A percentile compares a stretch with the other conserved stretches of the same genome.
Conservation (phyloP, 2,329 filamentous ascomycete genomes). For the Capronia coronata region DNA sequence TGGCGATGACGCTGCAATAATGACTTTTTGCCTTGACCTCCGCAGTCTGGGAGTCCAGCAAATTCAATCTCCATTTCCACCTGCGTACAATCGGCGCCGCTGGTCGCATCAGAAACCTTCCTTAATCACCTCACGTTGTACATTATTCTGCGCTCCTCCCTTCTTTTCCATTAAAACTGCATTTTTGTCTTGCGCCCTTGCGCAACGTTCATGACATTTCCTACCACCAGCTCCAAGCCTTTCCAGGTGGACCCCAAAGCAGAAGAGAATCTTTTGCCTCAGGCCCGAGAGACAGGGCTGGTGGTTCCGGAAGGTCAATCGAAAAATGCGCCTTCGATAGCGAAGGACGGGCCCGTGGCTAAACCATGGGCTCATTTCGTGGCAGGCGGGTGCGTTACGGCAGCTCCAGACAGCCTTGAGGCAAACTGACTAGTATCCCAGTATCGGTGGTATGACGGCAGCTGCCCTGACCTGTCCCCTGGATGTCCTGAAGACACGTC, state of each 20-base stretch:
- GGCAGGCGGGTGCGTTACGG: conserved; percentile 67
- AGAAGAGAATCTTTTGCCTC: conserved; percentile 22
- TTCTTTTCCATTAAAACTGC: not conserved
- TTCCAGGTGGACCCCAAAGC: conserved; percentile 24
- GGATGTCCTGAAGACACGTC: conserved; percentile 84
- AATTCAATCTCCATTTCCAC: not conserved
- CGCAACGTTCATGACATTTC: conserved; percentile 27
- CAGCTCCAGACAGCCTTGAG: not conserved
- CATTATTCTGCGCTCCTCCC: not conserved
- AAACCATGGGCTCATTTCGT: conserved; percentile 91
- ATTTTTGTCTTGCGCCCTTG: not conserved
- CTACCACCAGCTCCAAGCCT: conserved; percentile 21
- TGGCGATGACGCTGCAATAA: not conserved
- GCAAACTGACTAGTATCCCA: conserved; percentile 36
- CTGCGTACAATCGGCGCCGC: not conserved
- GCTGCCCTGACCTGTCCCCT: conserved; percentile 90
- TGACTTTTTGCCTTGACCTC: not conserved
- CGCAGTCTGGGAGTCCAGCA: not conserved
- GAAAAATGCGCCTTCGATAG: conserved; percentile 25
- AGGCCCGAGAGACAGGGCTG: conserved; percentile 37
- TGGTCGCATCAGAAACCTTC: not conserved
- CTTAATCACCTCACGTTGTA: not conserved
- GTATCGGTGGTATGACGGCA: conserved; percentile 82
- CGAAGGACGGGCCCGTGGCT: conserved; percentile 38
- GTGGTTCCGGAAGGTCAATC: conserved; percentile 30